phyloP scores from a whole-genome alignment of 805 yeast genomes.

The Cyberlindnera nakhonratchasimensis region DNA sequence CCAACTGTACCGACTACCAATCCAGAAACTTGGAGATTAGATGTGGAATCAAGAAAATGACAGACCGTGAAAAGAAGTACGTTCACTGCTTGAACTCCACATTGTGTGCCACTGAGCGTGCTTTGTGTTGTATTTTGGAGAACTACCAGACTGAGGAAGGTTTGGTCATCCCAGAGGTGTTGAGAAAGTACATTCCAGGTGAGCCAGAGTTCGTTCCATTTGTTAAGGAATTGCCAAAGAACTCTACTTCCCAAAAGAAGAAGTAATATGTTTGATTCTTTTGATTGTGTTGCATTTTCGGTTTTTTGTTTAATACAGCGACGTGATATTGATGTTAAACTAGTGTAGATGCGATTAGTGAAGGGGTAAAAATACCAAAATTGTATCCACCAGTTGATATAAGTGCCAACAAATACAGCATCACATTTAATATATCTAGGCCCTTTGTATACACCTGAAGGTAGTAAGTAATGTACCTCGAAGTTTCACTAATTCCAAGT shows the following conservation, averaged over 20 bases:
- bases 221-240: conserved; percentile 88
- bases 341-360: no score
- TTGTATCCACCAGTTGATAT: no score
- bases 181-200: conserved; percentile 96
- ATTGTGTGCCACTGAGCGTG: conserved; percentile 96
- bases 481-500: neutral
- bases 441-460: no score
- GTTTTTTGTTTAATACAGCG: neutral
- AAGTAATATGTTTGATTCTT: neutral
- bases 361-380: no score
- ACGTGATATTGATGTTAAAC: no score
- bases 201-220: conserved; percentile 96
- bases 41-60: conserved; percentile 95
- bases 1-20: conserved; percentile 99
- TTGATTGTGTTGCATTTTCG: neutral
- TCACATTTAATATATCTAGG: no score
- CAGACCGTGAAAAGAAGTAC: conserved; percentile 94
- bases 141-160: conserved; percentile 98
- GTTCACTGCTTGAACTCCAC: conserved; percentile 98
- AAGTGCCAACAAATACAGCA: no score
- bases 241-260: conserved; percentile 72
- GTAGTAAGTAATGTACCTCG: no score
- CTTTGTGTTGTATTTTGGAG: conserved; percentile 94
- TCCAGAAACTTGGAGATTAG: conserved; percentile 97
- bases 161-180: conserved; percentile 86